These are phyloP conservation scores for Rhizophagus prolifer DNA, from an alignment of 192 early-diverging fungal genomes.

Conservation along the genomic window DNA sequence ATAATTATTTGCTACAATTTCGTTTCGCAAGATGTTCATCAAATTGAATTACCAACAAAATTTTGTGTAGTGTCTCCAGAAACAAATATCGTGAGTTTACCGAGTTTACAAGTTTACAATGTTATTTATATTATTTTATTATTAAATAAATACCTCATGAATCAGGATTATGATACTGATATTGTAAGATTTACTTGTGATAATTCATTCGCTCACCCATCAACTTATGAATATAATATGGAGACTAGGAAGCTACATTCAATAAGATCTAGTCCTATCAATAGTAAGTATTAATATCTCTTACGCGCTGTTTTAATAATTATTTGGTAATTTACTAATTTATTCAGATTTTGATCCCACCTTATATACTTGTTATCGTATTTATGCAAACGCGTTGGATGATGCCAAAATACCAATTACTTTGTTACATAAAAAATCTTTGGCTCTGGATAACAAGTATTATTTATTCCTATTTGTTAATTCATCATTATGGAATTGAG, in stretches of 20 bases:
- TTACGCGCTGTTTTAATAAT: not conserved
- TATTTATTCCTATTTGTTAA: not conserved
- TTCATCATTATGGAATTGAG: not conserved
- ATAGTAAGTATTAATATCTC: conserved; percentile 38
- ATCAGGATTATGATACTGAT: conserved; percentile 55
- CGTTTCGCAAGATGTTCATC: conserved; percentile 34
- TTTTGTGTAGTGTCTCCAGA: conserved; percentile 61
- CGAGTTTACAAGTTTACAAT: conserved; percentile 21
- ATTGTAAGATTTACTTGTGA: conserved; percentile 60
- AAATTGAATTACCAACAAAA: conserved; percentile 49
- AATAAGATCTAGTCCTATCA: conserved; percentile 47
- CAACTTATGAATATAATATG: conserved; percentile 71
- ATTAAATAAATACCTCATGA: not conserved
- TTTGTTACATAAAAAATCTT: conserved; percentile 53
- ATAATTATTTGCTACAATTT: conserved; percentile 55
- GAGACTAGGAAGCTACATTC: conserved; percentile 38
- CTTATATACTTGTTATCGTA: conserved; percentile 48
- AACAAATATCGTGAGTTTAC: conserved; percentile 50
- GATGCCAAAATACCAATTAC: conserved; percentile 62
- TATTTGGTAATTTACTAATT: not conserved
- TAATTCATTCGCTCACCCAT: conserved; percentile 64
- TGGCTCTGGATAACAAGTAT: conserved; percentile 45
- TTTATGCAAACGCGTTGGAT: conserved; percentile 46
- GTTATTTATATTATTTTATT: not conserved
- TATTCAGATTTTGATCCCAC: conserved; percentile 45